Conservation (phyloP, 495 filamentous ascomycete species). For the Choiromyces venosus region DNA sequence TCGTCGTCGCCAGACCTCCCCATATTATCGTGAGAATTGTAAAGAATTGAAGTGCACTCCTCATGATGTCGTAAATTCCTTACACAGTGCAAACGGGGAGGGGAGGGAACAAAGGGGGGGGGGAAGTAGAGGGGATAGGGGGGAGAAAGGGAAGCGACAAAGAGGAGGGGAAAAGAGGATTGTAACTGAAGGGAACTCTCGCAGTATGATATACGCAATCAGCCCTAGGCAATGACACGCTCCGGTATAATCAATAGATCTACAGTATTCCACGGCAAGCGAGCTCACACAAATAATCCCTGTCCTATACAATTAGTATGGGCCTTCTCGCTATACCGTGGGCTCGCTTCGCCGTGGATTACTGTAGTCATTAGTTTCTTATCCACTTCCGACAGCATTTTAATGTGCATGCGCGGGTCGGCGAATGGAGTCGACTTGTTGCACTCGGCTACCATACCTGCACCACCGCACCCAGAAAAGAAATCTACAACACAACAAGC, state of each 20-base stretch:
- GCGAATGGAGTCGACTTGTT: neutral
- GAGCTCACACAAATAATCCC: too few species aligned
- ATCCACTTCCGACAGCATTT: neutral
- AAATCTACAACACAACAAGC: neutral
- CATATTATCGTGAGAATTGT: neutral
- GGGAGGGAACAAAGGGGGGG: neutral
- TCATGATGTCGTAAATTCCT: neutral
- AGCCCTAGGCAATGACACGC: neutral
- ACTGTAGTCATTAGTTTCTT: neutral
- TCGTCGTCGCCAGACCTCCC: neutral
- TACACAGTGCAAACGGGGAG: neutral
- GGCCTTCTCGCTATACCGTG: too few species aligned
- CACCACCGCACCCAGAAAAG: neutral
- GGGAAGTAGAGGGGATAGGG: neutral
- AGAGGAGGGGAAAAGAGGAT: neutral
- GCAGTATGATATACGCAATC: neutral
- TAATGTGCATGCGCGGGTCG: neutral
- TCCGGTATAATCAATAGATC: neutral
- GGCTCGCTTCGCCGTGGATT: too few species aligned
- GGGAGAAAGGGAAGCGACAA: neutral
- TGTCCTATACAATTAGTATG: too few species aligned
- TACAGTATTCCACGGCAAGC: too few species aligned
- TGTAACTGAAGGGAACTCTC: neutral
- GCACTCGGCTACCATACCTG: neutral
- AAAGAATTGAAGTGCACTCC: neutral